Conservation (phyloP, 306 rosid species). For the Prunus davidiana region DNA sequence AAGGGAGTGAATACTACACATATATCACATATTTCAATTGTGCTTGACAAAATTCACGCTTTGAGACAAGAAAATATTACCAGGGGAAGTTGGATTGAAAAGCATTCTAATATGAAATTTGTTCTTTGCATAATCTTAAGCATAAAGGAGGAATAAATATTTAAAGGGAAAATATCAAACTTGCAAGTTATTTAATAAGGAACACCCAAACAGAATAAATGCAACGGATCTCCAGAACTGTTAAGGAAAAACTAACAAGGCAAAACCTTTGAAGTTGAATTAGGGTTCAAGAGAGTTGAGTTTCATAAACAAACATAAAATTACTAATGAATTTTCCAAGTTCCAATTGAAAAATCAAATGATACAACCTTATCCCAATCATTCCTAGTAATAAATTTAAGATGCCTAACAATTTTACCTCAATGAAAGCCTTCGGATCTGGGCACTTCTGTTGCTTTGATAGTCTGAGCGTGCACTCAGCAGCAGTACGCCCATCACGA, state of each 20-base stretch:
- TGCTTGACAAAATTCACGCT: not conserved
- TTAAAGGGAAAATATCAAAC: not conserved
- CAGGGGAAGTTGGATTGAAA: not conserved
- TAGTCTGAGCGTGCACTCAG: slow-evolving; percentile 71
- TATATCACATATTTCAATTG: not conserved
- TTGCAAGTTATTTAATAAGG: not conserved
- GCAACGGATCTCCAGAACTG: not conserved
- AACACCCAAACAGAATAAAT: not conserved
- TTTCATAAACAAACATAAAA: not conserved
- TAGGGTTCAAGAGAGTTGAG: not conserved
- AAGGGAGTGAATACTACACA: not conserved
- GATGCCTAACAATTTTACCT: slow-evolving; percentile 47
- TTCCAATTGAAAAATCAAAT: not conserved
- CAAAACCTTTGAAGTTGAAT: not conserved
- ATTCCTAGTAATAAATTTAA: not conserved
- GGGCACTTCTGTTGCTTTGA: slow-evolving; percentile 94
- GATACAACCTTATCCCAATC: not conserved
- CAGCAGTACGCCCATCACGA: slow-evolving; percentile 94
- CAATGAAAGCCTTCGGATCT: slow-evolving; percentile 85
- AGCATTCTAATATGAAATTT: not conserved
- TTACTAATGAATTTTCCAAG: not conserved
- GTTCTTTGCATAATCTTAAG: not conserved
- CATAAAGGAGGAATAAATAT: not conserved
- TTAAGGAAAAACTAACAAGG: not conserved
- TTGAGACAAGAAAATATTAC: not conserved